Conservation (phyloP, 208 protist species). For the Leishmania gerbilli region DNA sequence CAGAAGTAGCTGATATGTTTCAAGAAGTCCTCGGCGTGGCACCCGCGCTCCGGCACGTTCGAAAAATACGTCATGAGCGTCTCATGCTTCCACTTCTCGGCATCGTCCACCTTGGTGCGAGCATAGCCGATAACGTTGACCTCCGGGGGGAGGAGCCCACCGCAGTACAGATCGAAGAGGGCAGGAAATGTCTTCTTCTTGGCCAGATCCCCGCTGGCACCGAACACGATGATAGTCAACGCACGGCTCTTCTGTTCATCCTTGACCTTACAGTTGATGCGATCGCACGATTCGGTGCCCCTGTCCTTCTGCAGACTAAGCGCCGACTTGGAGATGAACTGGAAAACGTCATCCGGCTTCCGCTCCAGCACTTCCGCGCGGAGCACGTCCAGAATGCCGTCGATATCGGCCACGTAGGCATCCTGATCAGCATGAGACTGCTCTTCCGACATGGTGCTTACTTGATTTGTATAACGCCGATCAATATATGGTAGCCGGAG, state of each 20-base stretch:
- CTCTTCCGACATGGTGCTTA: slow-evolving; percentile 16
- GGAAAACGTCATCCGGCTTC: slow-evolving; percentile 57
- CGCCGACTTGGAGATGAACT: slow-evolving; percentile 45
- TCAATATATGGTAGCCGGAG: background rate
- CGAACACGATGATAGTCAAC: slow-evolving; percentile 88
- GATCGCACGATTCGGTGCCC: slow-evolving; percentile 31
- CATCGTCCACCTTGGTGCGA: slow-evolving; percentile 72
- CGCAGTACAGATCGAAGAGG: slow-evolving; percentile 89
- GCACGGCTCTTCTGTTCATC: slow-evolving; percentile 52
- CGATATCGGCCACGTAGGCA: slow-evolving; percentile 53
- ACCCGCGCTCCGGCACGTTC: slow-evolving; percentile 40
- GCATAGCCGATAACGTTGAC: slow-evolving; percentile 91
- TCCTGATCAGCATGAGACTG: slow-evolving; percentile 20
- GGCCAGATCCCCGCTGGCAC: slow-evolving; percentile 90
- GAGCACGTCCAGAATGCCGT: slow-evolving; percentile 68
- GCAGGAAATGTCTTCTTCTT: slow-evolving; percentile 94
- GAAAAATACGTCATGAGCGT: slow-evolving; percentile 67
- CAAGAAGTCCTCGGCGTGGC: slow-evolving; percentile 76
- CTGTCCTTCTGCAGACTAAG: slow-evolving; percentile 36
- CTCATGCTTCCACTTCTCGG: slow-evolving; percentile 69
- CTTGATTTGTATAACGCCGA: background rate
- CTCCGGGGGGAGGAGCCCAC: slow-evolving; percentile 69
- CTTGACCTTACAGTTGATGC: slow-evolving; percentile 54
- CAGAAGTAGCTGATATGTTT: slow-evolving; percentile 67
- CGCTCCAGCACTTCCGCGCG: slow-evolving; percentile 54